Conservation (phyloP, 305 asterid species). For the Fraxinus ornus region DNA sequence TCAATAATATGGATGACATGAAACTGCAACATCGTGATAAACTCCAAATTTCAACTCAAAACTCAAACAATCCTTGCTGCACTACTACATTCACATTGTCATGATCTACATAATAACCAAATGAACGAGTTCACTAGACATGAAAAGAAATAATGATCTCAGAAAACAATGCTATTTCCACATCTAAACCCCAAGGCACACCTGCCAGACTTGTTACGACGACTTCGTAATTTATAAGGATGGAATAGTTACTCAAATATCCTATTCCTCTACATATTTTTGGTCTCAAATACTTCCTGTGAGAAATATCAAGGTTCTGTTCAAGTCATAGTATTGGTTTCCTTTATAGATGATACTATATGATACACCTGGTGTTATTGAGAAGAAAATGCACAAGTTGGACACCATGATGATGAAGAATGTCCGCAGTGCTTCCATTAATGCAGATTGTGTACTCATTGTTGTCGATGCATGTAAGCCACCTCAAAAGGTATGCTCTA, state of each 20-base stretch:
- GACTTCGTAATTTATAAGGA: neutral
- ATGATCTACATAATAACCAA: neutral
- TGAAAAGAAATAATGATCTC: neutral
- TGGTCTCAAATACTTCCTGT: neutral
- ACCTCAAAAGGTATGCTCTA: conserved; percentile 67
- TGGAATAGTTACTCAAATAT: neutral
- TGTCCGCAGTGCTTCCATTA: conserved; percentile 83
- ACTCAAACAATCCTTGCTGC: neutral
- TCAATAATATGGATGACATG: neutral
- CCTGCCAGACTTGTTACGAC: neutral
- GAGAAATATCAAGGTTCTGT: neutral
- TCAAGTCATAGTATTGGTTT: conserved; percentile 11
- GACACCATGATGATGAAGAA: conserved; percentile 99
- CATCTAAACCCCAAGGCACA: neutral
- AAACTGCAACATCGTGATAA: neutral
- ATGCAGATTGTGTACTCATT: conserved; percentile 86
- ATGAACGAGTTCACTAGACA: neutral
- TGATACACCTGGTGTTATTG: conserved; percentile 97
- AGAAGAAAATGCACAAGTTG: conserved; percentile 94
- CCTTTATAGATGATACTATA: conserved; percentile 82
- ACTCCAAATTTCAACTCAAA: neutral
- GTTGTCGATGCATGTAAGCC: conserved; percentile 87
- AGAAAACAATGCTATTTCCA: neutral
- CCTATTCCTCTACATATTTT: neutral
- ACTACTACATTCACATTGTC: neutral